Evolutionary conservation across 2,329 filamentous ascomycete species (phyloP), one percentile per base, ranked within the genome.

Genomic region (Teratosphaeria zuluensis): DNA sequence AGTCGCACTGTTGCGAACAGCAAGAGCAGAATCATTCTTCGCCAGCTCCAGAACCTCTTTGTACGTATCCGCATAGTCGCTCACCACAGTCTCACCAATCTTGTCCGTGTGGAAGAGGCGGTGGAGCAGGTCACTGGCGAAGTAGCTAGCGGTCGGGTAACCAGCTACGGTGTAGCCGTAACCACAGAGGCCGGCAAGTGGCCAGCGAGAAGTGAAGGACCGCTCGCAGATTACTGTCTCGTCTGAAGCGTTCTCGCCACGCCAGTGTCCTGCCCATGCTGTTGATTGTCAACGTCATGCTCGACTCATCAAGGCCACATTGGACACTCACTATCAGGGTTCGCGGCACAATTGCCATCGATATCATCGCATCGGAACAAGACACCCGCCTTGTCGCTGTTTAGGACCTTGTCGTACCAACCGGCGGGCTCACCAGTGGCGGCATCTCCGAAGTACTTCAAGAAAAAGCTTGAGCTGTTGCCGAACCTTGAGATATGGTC

Each of bases 191-290:
- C 79, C 78, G 55, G 79, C 75, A 7, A 89, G 79, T 21, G 78
- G 79, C 38, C 78, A 79, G 54, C 85, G 82, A 53, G 77, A 78
- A 42, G 74, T 67, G 71, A 83, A 89, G 1, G 84, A 87, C 1
- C 81, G 75, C 4, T 80, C 78, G 72, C 86, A 89, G 71, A 89
- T 88, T 63, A 88, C 86, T 1, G 85, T 89, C 71, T 89, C 85
- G 0, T 77, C 72, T 2, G 84, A 84, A 2, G 80, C 85, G 61
- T 88, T 88, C 30, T 71, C 67, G 51, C 85, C 85, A 57, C 86
- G 82, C 81, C 81, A 87, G 75, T 89, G 85, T 35, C 86, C 86
- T 53, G 77, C 86, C 80, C 81, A 88, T 56, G 75, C 84, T 87
- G 48, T 55, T 11, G n/a, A 58, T 28, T 55, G 51, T 55, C 7